Evolutionary conservation across 306 rosid species (phyloP).

Genomic region (Senna tora): DNA sequence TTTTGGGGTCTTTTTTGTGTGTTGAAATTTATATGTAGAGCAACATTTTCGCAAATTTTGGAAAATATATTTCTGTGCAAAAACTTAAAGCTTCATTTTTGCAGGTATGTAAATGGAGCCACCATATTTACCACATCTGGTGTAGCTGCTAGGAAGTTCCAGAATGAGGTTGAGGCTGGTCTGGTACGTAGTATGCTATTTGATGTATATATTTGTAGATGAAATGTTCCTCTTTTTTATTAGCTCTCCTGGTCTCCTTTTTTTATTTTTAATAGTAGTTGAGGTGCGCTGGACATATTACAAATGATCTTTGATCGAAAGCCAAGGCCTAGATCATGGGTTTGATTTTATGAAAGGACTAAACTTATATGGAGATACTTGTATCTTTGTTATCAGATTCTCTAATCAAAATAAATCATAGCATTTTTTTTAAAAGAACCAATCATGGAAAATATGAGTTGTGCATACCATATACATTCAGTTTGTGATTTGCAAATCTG

Average conservation of each 20-base stretch:
- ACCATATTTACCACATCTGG: constrained; percentile 66
- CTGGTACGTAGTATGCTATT: constrained; percentile 46
- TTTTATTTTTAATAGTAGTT: not conserved
- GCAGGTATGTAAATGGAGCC: constrained; percentile 58
- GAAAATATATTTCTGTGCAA: not conserved
- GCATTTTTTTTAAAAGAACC: too few species aligned
- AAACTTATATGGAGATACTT: too few species aligned
- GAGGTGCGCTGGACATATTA: not conserved
- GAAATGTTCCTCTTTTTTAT: constrained; percentile 7
- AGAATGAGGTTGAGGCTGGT: constrained; percentile 61
- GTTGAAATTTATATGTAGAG: not conserved
- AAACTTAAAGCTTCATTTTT: not conserved
- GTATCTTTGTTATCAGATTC: too few species aligned
- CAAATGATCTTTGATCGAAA: not conserved
- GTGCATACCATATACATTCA: too few species aligned
- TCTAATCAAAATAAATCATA: too few species aligned
- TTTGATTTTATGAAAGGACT: constrained; percentile 1
- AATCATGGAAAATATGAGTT: too few species aligned
- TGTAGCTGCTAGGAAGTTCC: constrained; percentile 61
- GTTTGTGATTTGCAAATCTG: too few species aligned
- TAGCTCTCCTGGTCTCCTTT: not conserved
- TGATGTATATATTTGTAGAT: constrained; percentile 20
- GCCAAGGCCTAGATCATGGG: not conserved
- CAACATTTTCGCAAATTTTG: constrained; percentile 8
- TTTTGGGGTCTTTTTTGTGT: not conserved